Conservation (phyloP, 306 rosid genomes). For the Castanea sativa region DNA sequence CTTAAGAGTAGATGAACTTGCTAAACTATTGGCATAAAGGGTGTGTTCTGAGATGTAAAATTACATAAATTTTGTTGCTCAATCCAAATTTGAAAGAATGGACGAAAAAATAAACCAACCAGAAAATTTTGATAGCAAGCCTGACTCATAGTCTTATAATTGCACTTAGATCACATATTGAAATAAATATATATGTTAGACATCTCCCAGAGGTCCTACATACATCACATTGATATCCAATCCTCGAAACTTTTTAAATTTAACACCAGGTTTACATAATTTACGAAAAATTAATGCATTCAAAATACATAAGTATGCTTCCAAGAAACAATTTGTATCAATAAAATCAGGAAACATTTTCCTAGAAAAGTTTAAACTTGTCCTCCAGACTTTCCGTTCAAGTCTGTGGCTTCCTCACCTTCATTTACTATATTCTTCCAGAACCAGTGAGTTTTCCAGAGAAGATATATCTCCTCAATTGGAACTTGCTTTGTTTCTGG, state of each 20-base stretch:
- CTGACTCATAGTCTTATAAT: too few relatives aligned
- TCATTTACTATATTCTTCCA: slow-evolving; percentile 63
- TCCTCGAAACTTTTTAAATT: not conserved
- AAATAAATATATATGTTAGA: too few relatives aligned
- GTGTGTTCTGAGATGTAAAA: not conserved
- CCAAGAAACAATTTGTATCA: not conserved
- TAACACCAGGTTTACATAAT: too few relatives aligned
- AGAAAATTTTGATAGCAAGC: not conserved
- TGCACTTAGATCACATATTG: too few relatives aligned
- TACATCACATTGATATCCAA: not conserved
- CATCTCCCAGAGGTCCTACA: not conserved
- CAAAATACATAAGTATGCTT: not conserved
- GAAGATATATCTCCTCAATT: slow-evolving; percentile 84
- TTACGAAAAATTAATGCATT: not conserved
- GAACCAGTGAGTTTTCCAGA: slow-evolving; percentile 80
- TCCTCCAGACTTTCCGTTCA: slow-evolving; percentile 29
- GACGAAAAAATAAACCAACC: too few relatives aligned
- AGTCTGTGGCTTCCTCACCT: slow-evolving; percentile 14
- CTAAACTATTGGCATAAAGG: slow-evolving; percentile 59
- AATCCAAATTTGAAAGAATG: not conserved
- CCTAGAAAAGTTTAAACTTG: slow-evolving; percentile 13
- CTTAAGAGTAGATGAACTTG: slow-evolving; percentile 82
- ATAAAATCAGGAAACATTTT: not conserved
- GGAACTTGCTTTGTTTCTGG: slow-evolving; percentile 97
- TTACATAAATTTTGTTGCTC: not conserved